Conservation (phyloP, 305 asterid genomes). For the Solanum chacoense region DNA sequence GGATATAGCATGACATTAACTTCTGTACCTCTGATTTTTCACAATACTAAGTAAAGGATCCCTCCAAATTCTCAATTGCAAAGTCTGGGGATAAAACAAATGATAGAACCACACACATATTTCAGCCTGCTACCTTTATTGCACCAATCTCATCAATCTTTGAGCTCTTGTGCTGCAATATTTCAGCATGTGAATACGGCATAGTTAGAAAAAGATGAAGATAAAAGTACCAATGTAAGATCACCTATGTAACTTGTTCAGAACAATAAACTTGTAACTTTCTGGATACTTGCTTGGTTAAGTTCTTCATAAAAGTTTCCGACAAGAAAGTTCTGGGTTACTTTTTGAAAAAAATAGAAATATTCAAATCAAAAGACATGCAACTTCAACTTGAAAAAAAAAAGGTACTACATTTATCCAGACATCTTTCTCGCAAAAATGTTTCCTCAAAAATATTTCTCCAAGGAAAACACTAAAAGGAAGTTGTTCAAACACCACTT, state of each 20-base stretch:
- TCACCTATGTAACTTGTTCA: background rate
- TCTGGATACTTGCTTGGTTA: background rate
- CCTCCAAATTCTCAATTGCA: conserved; percentile 52
- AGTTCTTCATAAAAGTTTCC: background rate
- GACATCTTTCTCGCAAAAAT: background rate
- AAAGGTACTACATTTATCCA: background rate
- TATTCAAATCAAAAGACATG: background rate
- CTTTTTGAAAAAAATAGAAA: background rate
- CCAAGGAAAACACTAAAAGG: background rate
- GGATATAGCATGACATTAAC: conserved; percentile 9
- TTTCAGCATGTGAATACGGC: conserved; percentile 14
- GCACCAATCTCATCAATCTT: conserved; percentile 90
- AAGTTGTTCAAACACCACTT: background rate
- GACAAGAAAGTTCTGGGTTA: background rate
- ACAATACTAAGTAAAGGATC: conserved; percentile 37
- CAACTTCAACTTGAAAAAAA: background rate
- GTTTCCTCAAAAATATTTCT: background rate
- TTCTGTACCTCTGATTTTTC: conserved; percentile 55
- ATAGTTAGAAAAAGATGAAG: background rate
- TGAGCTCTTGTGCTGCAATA: conserved; percentile 87
- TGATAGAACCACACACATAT: conserved; percentile 31
- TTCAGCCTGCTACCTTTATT: conserved; percentile 76
- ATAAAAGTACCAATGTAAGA: background rate
- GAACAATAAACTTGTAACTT: background rate
- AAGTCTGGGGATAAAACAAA: conserved; percentile 46